These are phyloP conservation scores for Wickerhamomyces mucosus DNA, from an alignment of 805 yeast species.

Conservation along the genomic window DNA sequence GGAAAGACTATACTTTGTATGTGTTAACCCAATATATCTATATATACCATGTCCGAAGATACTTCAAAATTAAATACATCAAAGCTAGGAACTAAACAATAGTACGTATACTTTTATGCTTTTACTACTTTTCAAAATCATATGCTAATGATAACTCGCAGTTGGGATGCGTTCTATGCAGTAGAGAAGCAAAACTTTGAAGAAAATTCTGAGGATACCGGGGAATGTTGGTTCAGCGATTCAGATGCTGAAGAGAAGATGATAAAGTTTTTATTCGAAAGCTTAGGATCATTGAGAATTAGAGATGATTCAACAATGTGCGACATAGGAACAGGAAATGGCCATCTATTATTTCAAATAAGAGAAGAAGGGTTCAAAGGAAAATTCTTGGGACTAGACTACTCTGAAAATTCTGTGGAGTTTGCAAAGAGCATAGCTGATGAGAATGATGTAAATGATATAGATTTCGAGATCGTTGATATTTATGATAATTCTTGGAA, in stretches of 20 bases:
- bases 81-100: slow-evolving; percentile 76
- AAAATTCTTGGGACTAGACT: slow-evolving; percentile 69
- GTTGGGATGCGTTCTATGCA: slow-evolving; percentile 85
- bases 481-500: slow-evolving; percentile 37
- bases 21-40: too few species aligned
- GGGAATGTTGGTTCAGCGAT: slow-evolving; percentile 96
- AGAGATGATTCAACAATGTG: slow-evolving; percentile 33
- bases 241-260: slow-evolving; percentile 85
- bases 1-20: too few species aligned
- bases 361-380: slow-evolving; percentile 55
- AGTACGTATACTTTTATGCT: slow-evolving; percentile 27
- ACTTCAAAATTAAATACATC: slow-evolving; percentile 55
- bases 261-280: slow-evolving; percentile 57
- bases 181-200: slow-evolving; percentile 63
- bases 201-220: slow-evolving; percentile 74
- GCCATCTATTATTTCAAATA: slow-evolving; percentile 72
- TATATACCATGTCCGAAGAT: slow-evolving; percentile 27
- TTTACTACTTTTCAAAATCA: background rate
- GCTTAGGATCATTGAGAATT: slow-evolving; percentile 29
- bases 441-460: slow-evolving; percentile 26
- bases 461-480: slow-evolving; percentile 60
- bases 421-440: slow-evolving; percentile 59
- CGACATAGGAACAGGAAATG: slow-evolving; percentile 96
- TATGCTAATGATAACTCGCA: slow-evolving; percentile 19
- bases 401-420: slow-evolving; percentile 68